These are phyloP conservation scores for Fusarium algeriense DNA, from an alignment of 2,329 filamentous ascomycete genomes.

Conservation along the genomic window DNA sequence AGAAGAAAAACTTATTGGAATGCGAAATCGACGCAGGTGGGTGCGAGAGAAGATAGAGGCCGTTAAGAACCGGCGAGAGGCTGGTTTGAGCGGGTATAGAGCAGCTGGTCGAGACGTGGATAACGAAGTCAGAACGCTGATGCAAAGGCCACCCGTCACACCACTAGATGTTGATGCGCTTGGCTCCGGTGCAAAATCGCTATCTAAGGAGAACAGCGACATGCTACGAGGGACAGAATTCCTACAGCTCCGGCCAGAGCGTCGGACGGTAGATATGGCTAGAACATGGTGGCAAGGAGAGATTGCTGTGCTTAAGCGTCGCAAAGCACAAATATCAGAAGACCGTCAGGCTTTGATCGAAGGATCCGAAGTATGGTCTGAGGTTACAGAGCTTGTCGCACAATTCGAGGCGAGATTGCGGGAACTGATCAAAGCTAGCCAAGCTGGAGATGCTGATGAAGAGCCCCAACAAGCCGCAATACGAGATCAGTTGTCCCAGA, in stretches of 20 bases:
- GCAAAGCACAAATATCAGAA: conserved; percentile 67
- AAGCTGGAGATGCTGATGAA: conserved; percentile 50
- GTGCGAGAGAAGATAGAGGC: conserved; percentile 72
- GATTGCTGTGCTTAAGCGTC: conserved; percentile 65
- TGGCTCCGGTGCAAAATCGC: conserved; percentile 23
- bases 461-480: conserved; percentile 55
- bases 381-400: conserved; percentile 68
- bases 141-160: conserved; percentile 68
- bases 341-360: conserved; percentile 76
- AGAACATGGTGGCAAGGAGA: conserved; percentile 78
- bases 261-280: conserved; percentile 78
- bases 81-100: conserved; percentile 78
- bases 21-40: conserved; percentile 71
- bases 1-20: conserved; percentile 71
- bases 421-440: conserved; percentile 61
- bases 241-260: conserved; percentile 69
- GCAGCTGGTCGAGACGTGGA: conserved; percentile 76
- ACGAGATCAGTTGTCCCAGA: conserved; percentile 63
- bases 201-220: conserved; percentile 28
- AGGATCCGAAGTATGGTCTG: conserved; percentile 75
- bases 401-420: conserved; percentile 75
- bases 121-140: conserved; percentile 68
- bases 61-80: conserved; percentile 74
- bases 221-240: conserved; percentile 65
- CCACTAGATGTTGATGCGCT: conserved; percentile 64